These are phyloP conservation scores for Phytopythium chamaehyphon DNA, from an alignment of 352 stramenopile species.

Conservation along the genomic window DNA sequence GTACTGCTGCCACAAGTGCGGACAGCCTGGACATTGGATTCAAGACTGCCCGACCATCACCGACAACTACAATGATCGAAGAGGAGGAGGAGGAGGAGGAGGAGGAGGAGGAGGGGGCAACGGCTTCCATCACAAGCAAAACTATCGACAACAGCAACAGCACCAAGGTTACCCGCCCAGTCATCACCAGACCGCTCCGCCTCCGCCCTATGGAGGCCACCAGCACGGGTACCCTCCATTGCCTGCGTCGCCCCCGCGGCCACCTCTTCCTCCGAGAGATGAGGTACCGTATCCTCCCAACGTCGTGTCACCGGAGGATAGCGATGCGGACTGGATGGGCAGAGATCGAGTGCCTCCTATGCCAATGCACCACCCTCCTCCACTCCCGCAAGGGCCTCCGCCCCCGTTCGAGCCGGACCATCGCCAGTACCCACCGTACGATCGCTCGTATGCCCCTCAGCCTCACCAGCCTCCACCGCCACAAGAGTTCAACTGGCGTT, in stretches of 20 bases:
- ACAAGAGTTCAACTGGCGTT: constrained; percentile 32
- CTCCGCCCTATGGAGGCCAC: constrained; percentile 5
- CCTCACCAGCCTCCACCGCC: background rate
- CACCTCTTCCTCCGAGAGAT: background rate
- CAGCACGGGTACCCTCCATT: constrained; percentile 9
- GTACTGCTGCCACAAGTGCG: constrained; percentile 80
- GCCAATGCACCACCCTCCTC: constrained; percentile 14
- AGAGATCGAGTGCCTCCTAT: constrained; percentile 7
- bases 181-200: background rate
- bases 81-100: constrained; percentile 3
- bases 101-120: background rate
- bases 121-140: background rate
- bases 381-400: constrained; percentile 13
- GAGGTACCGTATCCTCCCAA: background rate
- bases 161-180: background rate
- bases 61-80: constrained; percentile 6
- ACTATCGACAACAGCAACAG: constrained; percentile 6
- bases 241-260: background rate
- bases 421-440: constrained; percentile 5
- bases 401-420: constrained; percentile 15
- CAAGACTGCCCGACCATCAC: constrained; percentile 51
- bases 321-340: constrained; percentile 3
- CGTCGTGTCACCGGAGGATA: constrained; percentile 1
- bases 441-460: constrained; percentile 6
- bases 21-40: constrained; percentile 75